Percentiles rank a stretch among this genome's conserved stretches.
phyloP scores from a whole-genome alignment of 2,329 filamentous ascomycete species.

The Clonostachys chloroleuca region DNA sequence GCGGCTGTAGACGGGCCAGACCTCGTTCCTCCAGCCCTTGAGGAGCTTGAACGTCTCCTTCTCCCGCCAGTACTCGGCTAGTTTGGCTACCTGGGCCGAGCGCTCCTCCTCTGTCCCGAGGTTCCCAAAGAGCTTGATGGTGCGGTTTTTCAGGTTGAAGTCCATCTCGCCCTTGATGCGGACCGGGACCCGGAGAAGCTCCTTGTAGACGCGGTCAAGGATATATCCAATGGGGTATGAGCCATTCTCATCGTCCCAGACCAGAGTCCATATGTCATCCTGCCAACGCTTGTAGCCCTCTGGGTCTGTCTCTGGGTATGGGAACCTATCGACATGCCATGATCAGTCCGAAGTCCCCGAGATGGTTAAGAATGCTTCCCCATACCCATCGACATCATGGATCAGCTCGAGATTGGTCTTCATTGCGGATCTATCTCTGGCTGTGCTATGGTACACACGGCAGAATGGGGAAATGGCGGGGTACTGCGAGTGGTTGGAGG shows the following conservation, averaged over 20 bases:
- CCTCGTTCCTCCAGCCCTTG: slow-evolving; percentile 74
- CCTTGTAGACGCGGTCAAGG: slow-evolving; percentile 41
- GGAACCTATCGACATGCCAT: slow-evolving; percentile 54
- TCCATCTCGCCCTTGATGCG: slow-evolving; percentile 52
- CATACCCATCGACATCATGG: slow-evolving; percentile 50
- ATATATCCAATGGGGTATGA: slow-evolving; percentile 61
- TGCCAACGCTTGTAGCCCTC: slow-evolving; percentile 48
- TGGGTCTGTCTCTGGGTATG: slow-evolving; percentile 63
- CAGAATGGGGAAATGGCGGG: too few relatives aligned
- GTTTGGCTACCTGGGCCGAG: slow-evolving; percentile 47
- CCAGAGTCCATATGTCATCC: slow-evolving; percentile 62
- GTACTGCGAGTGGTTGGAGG: too few relatives aligned
- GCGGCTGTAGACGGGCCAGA: slow-evolving; percentile 72
- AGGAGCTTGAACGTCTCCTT: slow-evolving; percentile 71
- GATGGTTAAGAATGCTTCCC: slow-evolving; percentile 3
- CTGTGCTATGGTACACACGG: too few relatives aligned
- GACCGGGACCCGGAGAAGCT: slow-evolving; percentile 41
- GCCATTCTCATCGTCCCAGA: slow-evolving; percentile 59
- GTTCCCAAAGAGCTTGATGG: slow-evolving; percentile 56
- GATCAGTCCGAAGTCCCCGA: neutral
- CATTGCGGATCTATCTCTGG: slow-evolving; percentile 5
- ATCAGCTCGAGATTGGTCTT: slow-evolving; percentile 45
- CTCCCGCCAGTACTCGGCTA: slow-evolving; percentile 65
- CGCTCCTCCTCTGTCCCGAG: slow-evolving; percentile 58
- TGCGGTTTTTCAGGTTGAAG: slow-evolving; percentile 55